Evolutionary conservation across 2,329 filamentous ascomycete genomes (phyloP).

Genomic region (Diaporthe vaccinii): DNA sequence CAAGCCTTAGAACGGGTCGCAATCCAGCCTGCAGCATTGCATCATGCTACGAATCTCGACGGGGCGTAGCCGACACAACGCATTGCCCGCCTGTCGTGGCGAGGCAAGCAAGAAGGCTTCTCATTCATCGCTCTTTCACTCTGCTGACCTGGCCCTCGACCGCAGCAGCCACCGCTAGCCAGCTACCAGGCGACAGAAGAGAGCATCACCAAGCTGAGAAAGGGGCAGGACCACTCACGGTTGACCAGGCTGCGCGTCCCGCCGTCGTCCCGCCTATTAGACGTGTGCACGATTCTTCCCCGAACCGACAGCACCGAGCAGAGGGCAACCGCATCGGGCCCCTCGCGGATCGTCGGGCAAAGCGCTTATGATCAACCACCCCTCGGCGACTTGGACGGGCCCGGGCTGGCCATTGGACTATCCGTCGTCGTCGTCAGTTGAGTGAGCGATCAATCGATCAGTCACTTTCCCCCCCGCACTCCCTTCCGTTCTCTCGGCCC

Average conservation of each 20-base stretch:
- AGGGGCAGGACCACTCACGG: neutral
- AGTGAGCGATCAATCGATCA: constrained; percentile 16
- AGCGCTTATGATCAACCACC: neutral
- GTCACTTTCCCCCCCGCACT: constrained; percentile 2
- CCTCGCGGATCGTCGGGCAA: neutral
- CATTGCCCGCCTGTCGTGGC: neutral
- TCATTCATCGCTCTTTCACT: neutral
- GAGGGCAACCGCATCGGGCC: neutral
- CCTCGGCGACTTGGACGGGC: constrained; percentile 16
- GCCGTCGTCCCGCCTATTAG: neutral
- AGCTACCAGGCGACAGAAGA: neutral
- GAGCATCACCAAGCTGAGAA: neutral
- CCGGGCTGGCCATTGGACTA: neutral
- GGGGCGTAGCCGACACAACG: constrained; percentile 4
- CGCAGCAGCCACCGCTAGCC: neutral
- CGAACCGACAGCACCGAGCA: neutral
- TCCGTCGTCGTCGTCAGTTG: neutral
- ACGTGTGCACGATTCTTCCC: neutral
- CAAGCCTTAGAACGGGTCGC: constrained; percentile 8
- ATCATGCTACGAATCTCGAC: constrained; percentile 36
- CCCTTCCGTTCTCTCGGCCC: constrained; percentile 11
- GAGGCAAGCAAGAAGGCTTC: neutral
- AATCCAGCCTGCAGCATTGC: constrained; percentile 34
- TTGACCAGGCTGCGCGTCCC: neutral
- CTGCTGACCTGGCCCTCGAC: neutral